phyloP scores from a whole-genome alignment of 148 eudicot genomes.

The Salicornia ramosissima region DNA sequence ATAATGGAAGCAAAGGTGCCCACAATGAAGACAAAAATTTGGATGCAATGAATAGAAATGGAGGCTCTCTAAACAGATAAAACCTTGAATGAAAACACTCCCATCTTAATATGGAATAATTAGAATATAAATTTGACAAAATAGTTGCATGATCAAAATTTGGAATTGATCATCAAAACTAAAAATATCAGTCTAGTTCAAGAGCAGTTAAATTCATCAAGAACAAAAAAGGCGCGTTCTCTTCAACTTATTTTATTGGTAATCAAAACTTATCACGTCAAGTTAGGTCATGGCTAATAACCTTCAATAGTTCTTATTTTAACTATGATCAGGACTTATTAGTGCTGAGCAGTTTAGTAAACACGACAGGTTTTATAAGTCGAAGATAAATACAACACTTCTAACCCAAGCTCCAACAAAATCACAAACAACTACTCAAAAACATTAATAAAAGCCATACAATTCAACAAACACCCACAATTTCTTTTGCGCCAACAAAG shows the following conservation, averaged over 20 bases:
- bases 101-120: not conserved
- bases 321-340: too few species aligned
- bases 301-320: too few species aligned
- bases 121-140: not conserved
- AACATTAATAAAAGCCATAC: slow-evolving; percentile 7
- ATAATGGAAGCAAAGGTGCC: slow-evolving; percentile 3
- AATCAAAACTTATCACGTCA: too few species aligned
- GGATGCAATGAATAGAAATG: not conserved
- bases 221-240: too few species aligned
- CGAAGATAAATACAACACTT: too few species aligned
- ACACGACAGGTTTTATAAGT: too few species aligned
- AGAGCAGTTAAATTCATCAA: slow-evolving; percentile 3
- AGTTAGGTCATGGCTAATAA: too few species aligned
- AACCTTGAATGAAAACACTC: not conserved
- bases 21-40: not conserved
- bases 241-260: too few species aligned
- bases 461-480: slow-evolving; percentile 9
- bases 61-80: not conserved
- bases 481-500: slow-evolving; percentile 3
- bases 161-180: slow-evolving; percentile 4
- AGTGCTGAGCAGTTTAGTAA: too few species aligned
- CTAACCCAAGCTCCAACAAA: slow-evolving; percentile 13
- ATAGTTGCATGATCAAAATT: not conserved
- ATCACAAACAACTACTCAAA: slow-evolving; percentile 11
- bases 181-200: slow-evolving; percentile 5